Evolutionary conservation across 2,329 filamentous ascomycete genomes (phyloP), one percentile per base, ranked within the genome.

Genomic region (Sordariomycetes sp.): DNA sequence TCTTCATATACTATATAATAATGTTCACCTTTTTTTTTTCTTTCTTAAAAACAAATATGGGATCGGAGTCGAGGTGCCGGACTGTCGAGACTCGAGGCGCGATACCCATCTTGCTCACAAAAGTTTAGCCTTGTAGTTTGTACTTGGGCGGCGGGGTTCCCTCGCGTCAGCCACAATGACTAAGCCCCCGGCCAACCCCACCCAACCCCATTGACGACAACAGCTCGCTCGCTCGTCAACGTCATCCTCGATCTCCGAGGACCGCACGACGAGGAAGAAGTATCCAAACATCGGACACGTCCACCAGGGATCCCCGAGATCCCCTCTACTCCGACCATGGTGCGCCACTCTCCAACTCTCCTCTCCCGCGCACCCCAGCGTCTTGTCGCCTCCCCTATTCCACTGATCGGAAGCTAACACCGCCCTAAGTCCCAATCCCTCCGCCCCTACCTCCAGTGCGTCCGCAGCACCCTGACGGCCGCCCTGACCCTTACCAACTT

Each of bases 371-470:
- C n/a, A 13, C 24, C 53, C 10, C 17, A 17, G 53, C 22, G 22
- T 36, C 7, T 39, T 20, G n/a, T n/a, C 34, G 36, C 22, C 45
- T 42, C 34, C 20, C 28, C 32, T n/a, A n/a, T 7, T 32, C 10
- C 25, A 12, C 17, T 24, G 28, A 8, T 32, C 28, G 28, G 28
- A 32, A 45, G 34, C 55, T 32, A 53, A 52, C 20, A 25, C 50
- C 35, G 34, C 25, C 24, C 10, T 48, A 62, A 87, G 94, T 96
- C 91, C 69, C 92, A 96, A 90, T 96, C 91, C 63, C 82, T 97
- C 68, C 89, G 92, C 62, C 92, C 92, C 58, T 96, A 97, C 75
- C 87, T 96, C 64, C 90, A 95, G 78, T 95, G 89, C 73, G 94
- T 97, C 66, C 89, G 94, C 66, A 91, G 89, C 69, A 95, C 89